These are phyloP conservation scores for Phytophthora hybrid DNA, from an alignment of 352 stramenopile species.

Conservation along the genomic window DNA sequence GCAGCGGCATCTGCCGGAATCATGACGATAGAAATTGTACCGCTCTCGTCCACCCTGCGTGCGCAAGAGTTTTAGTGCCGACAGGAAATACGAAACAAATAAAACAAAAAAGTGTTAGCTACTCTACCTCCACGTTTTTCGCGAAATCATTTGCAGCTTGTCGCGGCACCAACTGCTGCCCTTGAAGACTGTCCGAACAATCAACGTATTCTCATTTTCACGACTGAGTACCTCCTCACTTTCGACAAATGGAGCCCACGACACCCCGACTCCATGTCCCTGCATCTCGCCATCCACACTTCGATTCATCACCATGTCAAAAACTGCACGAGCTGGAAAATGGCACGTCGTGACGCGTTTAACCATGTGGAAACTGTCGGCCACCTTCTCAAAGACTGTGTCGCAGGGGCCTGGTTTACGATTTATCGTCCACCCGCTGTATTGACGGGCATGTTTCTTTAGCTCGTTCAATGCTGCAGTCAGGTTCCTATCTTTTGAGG, in stretches of 20 bases:
- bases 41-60: constrained; percentile 67
- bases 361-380: constrained; percentile 71
- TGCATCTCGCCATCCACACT: constrained; percentile 31
- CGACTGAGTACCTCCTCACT: constrained; percentile 54
- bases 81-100: neutral
- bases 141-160: constrained; percentile 62
- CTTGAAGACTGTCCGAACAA: constrained; percentile 66
- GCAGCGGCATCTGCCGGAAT: constrained; percentile 65
- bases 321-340: constrained; percentile 76
- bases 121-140: constrained; percentile 77
- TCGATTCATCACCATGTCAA: constrained; percentile 73
- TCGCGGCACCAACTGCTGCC: constrained; percentile 44
- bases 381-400: constrained; percentile 59
- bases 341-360: constrained; percentile 68
- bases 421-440: constrained; percentile 49
- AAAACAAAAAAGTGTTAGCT: neutral
- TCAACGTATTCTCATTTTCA: constrained; percentile 64
- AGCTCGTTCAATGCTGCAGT: constrained; percentile 60
- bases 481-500: constrained; percentile 66
- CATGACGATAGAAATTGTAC: constrained; percentile 71
- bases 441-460: constrained; percentile 52
- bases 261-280: constrained; percentile 17
- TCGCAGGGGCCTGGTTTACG: constrained; percentile 54
- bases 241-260: constrained; percentile 58
- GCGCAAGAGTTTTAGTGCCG: constrained; percentile 7